phyloP scores from a whole-genome alignment of 2,329 filamentous ascomycete genomes.

The Aspergillus ustus region DNA sequence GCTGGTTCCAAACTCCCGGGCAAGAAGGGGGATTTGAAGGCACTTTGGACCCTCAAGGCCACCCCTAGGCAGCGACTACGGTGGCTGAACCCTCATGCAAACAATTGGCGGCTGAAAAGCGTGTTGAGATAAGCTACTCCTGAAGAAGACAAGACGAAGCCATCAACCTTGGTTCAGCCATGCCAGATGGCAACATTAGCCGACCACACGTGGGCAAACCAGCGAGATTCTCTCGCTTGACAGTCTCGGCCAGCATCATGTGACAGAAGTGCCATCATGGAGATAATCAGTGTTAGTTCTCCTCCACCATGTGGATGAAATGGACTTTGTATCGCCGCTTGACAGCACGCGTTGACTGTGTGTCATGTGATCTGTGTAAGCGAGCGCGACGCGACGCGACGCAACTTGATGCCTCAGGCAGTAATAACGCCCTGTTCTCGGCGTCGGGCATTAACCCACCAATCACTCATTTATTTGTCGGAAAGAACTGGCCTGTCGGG shows the following conservation, averaged over 20 bases:
- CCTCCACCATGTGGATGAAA: too few species aligned
- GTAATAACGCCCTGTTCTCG: too few species aligned
- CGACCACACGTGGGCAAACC: too few species aligned
- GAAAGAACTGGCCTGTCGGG: not conserved
- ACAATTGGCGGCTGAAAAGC: not conserved
- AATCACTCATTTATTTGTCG: not conserved
- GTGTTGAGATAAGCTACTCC: not conserved
- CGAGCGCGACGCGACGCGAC: too few species aligned
- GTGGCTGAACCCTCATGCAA: not conserved
- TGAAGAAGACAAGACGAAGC: not conserved
- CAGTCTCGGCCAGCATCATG: not conserved
- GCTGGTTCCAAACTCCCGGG: not conserved
- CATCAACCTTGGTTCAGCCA: not conserved
- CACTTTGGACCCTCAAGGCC: not conserved
- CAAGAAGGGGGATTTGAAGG: not conserved
- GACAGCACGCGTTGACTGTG: too few species aligned
- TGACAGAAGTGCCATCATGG: not conserved
- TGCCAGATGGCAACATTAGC: not conserved
- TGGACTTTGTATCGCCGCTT: too few species aligned
- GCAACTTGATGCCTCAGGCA: too few species aligned
- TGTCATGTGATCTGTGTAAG: too few species aligned
- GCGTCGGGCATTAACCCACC: not conserved
- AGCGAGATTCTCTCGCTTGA: not conserved
- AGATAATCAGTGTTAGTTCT: not conserved
- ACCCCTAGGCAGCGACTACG: not conserved